Evolutionary conservation across 1,284 basidiomycete genomes (phyloP).

Genomic region (Polyporus tsugae): DNA sequence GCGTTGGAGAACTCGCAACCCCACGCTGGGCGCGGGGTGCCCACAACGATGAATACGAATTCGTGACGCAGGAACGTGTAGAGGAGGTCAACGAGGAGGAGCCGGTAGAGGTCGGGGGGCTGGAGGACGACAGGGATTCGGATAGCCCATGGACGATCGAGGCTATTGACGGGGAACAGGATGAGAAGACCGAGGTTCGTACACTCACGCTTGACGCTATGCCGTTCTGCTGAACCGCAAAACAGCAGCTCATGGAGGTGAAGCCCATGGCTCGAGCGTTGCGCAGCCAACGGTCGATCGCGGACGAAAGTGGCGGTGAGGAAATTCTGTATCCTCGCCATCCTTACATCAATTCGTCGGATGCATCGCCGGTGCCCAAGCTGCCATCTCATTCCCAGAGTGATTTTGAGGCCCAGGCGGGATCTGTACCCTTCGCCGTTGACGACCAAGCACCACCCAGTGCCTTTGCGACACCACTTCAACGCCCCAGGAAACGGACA

Average conservation of each 20-base stretch:
- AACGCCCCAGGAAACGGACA: constrained; percentile 76
- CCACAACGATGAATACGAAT: constrained; percentile 44
- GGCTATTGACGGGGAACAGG: constrained; percentile 79
- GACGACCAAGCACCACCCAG: constrained; percentile 50
- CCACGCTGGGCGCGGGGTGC: constrained; percentile 82
- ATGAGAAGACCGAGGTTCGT: constrained; percentile 72
- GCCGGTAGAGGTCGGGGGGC: constrained; percentile 47
- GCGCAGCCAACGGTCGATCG: constrained; percentile 66
- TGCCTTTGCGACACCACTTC: constrained; percentile 61
- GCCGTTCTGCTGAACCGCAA: constrained; percentile 4
- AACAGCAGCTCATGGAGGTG: constrained; percentile 47
- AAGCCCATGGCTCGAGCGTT: constrained; percentile 56
- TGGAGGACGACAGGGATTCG: constrained; percentile 53
- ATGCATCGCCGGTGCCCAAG: constrained; percentile 37
- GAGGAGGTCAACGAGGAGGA: constrained; percentile 57
- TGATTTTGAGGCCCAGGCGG: constrained; percentile 12
- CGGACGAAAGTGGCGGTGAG: constrained; percentile 83
- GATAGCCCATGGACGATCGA: constrained; percentile 90
- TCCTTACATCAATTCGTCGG: constrained; percentile 39
- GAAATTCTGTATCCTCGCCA: constrained; percentile 85
- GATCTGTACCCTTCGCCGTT: constrained; percentile 21
- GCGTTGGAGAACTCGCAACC: constrained; percentile 97
- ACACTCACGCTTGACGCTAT: neutral
- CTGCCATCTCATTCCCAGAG: constrained; percentile 1
- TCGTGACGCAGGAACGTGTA: constrained; percentile 45